Conservation (phyloP, 352 stramenopile genomes). For the Thalassiosira mediterranea region DNA sequence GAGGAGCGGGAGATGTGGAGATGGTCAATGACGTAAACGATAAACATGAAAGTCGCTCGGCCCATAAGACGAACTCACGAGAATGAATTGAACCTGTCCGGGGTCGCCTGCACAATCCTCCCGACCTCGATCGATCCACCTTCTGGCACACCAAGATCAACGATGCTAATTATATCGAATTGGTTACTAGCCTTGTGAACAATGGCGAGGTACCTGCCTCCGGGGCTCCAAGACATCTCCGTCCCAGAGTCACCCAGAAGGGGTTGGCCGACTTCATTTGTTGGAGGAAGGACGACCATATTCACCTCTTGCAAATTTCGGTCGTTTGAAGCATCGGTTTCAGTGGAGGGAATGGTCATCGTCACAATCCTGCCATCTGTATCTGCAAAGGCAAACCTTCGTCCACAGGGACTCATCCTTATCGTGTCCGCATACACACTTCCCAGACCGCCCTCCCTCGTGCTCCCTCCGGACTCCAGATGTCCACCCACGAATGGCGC, state of each 20-base stretch:
- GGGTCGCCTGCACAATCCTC: conserved; percentile 70
- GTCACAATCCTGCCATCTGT: conserved; percentile 68
- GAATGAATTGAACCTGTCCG: conserved; percentile 70
- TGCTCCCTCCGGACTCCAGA: conserved; percentile 58
- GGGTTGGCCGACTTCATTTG: conserved; percentile 68
- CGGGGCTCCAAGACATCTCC: conserved; percentile 52
- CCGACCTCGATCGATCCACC: conserved; percentile 50
- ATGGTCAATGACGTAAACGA: too few relatives aligned
- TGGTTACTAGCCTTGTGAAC: conserved; percentile 68
- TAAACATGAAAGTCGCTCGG: too few relatives aligned
- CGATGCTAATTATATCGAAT: conserved; percentile 74
- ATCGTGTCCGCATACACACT: conserved; percentile 57
- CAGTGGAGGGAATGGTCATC: conserved; percentile 60
- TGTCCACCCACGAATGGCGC: conserved; percentile 70
- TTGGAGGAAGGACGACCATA: conserved; percentile 46
- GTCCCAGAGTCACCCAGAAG: conserved; percentile 50
- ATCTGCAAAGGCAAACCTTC: conserved; percentile 65
- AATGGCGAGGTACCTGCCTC: conserved; percentile 72
- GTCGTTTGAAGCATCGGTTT: neutral
- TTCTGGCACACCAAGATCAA: conserved; percentile 59
- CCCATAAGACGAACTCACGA: too few relatives aligned
- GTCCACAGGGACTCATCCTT: conserved; percentile 68
- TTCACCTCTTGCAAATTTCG: conserved; percentile 14
- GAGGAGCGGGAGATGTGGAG: neutral
- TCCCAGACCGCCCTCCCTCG: conserved; percentile 62